Evolutionary conservation across 2,329 filamentous ascomycete species (phyloP).

Genomic region (Claviceps monticola): DNA sequence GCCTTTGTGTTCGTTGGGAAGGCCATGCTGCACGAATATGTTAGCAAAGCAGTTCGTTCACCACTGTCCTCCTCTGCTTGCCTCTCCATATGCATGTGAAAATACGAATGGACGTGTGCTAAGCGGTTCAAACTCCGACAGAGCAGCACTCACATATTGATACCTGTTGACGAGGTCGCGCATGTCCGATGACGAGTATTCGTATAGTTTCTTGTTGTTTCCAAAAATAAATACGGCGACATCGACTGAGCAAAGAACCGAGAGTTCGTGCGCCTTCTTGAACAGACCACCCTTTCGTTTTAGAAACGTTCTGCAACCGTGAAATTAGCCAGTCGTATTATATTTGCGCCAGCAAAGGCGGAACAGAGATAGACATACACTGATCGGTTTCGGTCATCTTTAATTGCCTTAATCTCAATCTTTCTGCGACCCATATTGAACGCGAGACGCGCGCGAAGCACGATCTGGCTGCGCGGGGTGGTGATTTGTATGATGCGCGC

Average conservation of each 20-base stretch:
- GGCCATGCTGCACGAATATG: slow-evolving; percentile 54
- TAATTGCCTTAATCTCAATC: slow-evolving; percentile 99
- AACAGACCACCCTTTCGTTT: slow-evolving; percentile 98
- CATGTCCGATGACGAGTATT: slow-evolving; percentile 92
- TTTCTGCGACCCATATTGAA: slow-evolving; percentile 82
- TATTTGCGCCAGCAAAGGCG: neutral
- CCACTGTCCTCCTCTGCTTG: no score
- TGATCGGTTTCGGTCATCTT: slow-evolving; percentile 93
- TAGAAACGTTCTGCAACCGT: slow-evolving; percentile 63
- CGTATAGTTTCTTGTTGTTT: slow-evolving; percentile 97
- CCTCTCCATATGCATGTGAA: no score
- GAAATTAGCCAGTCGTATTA: neutral
- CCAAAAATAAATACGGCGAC: slow-evolving; percentile 98
- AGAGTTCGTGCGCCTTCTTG: slow-evolving; percentile 98
- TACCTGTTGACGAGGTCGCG: slow-evolving; percentile 78
- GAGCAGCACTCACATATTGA: slow-evolving; percentile 61
- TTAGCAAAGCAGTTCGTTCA: neutral
- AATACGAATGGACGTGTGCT: no score
- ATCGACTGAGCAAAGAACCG: slow-evolving; percentile 94
- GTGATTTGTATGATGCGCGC: slow-evolving; percentile 4
- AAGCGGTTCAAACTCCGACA: neutral
- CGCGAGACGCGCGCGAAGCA: slow-evolving; percentile 5
- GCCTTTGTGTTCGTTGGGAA: slow-evolving; percentile 90
- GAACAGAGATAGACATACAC: slow-evolving; percentile 54
- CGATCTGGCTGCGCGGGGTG: slow-evolving; percentile 2